Percentiles rank a stretch among this genome's conserved stretches.
Evolutionary conservation across 225 moss, liverwort and hornwort species (phyloP).

Genomic region (Straminergon stramineum): DNA sequence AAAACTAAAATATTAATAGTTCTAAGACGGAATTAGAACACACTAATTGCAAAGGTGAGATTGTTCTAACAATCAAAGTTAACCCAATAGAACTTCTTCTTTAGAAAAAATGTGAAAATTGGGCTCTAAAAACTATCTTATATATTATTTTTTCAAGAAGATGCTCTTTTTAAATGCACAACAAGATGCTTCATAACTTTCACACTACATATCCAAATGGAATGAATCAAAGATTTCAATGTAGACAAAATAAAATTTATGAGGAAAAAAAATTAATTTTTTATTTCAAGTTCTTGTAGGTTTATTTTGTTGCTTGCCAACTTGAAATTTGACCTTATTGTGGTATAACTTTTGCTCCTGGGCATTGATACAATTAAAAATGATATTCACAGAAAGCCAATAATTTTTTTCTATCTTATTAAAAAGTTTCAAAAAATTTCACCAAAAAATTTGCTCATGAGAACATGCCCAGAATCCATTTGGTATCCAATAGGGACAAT

Average conservation of each 20-base stretch:
- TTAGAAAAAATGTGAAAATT: neutral
- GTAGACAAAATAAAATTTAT: neutral
- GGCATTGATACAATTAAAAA: neutral
- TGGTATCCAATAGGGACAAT: fast-evolving
- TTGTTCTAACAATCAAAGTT: neutral
- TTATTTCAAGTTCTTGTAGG: neutral
- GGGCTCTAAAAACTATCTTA: neutral
- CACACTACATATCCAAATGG: neutral
- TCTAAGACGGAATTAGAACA: neutral
- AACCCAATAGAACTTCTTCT: fast-evolving
- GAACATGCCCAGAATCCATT: neutral
- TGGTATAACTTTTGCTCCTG: fast-evolving
- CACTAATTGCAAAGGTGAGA: fast-evolving
- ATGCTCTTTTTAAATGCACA: fast-evolving
- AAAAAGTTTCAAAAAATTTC: neutral
- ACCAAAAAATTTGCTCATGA: fast-evolving
- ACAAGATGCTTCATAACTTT: neutral
- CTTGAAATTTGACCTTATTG: neutral
- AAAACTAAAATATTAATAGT: neutral
- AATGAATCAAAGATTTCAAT: neutral
- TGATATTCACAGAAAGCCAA: fast-evolving
- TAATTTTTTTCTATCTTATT: neutral
- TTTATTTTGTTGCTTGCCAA: fast-evolving
- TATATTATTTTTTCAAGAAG: neutral
- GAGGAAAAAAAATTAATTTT: no score